These are phyloP conservation scores for Blastobotrys proliferans DNA, from an alignment of 1,139 yeast genomes.

Conservation along the genomic window DNA sequence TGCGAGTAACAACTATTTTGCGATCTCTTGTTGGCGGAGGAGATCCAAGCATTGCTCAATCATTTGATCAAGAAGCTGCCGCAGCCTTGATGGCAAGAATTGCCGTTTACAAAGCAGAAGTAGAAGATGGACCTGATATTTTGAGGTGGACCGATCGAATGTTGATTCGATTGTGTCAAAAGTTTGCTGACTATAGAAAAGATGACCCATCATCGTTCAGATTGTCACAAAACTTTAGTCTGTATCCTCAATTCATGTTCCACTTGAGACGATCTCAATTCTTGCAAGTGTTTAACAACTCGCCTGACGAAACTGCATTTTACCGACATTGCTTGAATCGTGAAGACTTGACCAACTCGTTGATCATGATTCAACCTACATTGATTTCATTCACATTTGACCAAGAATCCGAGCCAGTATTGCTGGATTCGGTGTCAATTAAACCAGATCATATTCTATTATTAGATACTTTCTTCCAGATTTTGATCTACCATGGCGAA, in stretches of 20 bases:
- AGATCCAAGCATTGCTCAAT: slow-evolving; percentile 47
- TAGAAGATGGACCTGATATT: slow-evolving; percentile 62
- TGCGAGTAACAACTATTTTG: slow-evolving; percentile 86
- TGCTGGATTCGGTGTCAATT: slow-evolving; percentile 88
- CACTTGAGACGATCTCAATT: slow-evolving; percentile 96
- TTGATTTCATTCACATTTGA: slow-evolving; percentile 81
- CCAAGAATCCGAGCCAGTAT: slow-evolving; percentile 81
- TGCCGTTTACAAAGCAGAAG: slow-evolving; percentile 85
- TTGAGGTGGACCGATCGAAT: slow-evolving; percentile 84
- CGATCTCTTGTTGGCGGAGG: slow-evolving; percentile 55
- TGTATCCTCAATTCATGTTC: slow-evolving; percentile 95
- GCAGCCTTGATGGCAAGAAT: slow-evolving; percentile 94
- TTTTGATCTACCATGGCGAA: slow-evolving; percentile 91
- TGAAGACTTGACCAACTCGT: slow-evolving; percentile 89
- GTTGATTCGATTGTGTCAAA: slow-evolving; percentile 76
- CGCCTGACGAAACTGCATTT: slow-evolving; percentile 98
- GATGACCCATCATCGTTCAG: slow-evolving; percentile 75
- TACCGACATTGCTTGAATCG: slow-evolving; percentile 88
- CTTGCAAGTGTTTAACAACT: slow-evolving; percentile 92
- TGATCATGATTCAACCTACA: slow-evolving; percentile 96
- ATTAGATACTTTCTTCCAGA: slow-evolving; percentile 93
- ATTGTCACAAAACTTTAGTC: slow-evolving; percentile 69
- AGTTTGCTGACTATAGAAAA: slow-evolving; percentile 82
- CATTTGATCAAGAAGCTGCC: slow-evolving; percentile 99
- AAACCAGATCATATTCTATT: slow-evolving; percentile 83